These are phyloP conservation scores for Whalleya microplaca DNA, from an alignment of 2,329 filamentous ascomycete species.

Conservation along the genomic window DNA sequence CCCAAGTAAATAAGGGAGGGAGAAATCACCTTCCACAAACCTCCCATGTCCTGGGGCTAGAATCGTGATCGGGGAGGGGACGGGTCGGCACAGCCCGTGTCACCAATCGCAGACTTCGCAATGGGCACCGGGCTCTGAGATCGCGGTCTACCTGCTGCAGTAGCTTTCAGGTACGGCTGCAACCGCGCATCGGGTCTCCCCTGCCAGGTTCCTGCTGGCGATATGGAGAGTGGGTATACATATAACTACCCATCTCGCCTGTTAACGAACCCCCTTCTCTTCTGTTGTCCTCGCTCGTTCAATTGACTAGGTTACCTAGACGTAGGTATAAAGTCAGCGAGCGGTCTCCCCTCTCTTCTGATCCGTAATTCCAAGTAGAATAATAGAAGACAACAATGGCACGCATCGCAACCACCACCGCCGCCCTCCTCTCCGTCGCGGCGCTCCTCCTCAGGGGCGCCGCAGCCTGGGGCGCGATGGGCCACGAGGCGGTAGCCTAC, in stretches of 20 bases:
- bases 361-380: neutral
- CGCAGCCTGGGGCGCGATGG: constrained; percentile 47
- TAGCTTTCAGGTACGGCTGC: neutral
- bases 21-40: neutral
- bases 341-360: neutral
- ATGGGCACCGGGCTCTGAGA: too few species aligned
- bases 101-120: neutral
- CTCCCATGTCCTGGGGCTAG: neutral
- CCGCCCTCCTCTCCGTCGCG: constrained; percentile 27
- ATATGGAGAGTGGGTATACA: neutral
- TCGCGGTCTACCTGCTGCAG: too few species aligned
- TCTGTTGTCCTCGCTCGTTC: too few species aligned
- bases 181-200: neutral
- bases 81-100: neutral
- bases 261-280: neutral
- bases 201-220: neutral
- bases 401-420: constrained; percentile 22
- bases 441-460: constrained; percentile 25
- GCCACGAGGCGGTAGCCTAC: constrained; percentile 59
- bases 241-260: neutral
- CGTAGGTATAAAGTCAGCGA: too few species aligned
- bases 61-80: neutral
- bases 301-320: too few species aligned
- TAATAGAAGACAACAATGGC: constrained; percentile 26
- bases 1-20: neutral